These are phyloP conservation scores for Cutaneotrichosporon dermatis DNA, from an alignment of 1,284 basidiomycete species.

Conservation along the genomic window DNA sequence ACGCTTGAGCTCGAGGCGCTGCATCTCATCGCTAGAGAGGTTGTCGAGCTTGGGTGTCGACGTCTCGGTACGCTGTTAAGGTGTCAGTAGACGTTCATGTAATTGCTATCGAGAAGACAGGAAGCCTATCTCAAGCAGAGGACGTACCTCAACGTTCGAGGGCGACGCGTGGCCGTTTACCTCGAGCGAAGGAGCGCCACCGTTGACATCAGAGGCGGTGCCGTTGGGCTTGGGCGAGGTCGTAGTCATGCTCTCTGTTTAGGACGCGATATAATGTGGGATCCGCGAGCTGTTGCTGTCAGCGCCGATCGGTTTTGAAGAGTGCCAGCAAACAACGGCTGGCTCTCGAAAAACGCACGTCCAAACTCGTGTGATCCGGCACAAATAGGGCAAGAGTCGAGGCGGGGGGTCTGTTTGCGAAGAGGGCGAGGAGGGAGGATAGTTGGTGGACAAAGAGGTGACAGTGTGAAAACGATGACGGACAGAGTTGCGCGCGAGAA, in stretches of 20 bases:
- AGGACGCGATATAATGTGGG: slow-evolving; percentile 8
- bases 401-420: neutral
- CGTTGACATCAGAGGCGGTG: slow-evolving; percentile 25
- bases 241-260: slow-evolving; percentile 31
- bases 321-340: neutral
- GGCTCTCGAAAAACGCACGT: slow-evolving; percentile 7
- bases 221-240: slow-evolving; percentile 28
- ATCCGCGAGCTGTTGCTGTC: slow-evolving; percentile 16
- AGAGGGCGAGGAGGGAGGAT: no score
- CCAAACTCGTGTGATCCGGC: slow-evolving; percentile 11
- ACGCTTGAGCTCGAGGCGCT: slow-evolving; percentile 86
- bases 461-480: no score
- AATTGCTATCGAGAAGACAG: no score
- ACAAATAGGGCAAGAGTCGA: neutral
- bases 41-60: slow-evolving; percentile 10
- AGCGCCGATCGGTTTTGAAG: neutral
- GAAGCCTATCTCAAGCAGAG: neutral
- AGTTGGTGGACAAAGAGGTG: no score
- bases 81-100: no score
- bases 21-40: slow-evolving; percentile 17
- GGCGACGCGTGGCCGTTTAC: slow-evolving; percentile 36
- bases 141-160: slow-evolving; percentile 34
- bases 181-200: slow-evolving; percentile 18
- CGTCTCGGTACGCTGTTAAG: neutral
- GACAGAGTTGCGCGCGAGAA: no score